Percentiles rank a stretch among this genome's conserved stretches.
Conservation (phyloP, 2,329 filamentous ascomycete species). For the Aspergillus ruber region DNA sequence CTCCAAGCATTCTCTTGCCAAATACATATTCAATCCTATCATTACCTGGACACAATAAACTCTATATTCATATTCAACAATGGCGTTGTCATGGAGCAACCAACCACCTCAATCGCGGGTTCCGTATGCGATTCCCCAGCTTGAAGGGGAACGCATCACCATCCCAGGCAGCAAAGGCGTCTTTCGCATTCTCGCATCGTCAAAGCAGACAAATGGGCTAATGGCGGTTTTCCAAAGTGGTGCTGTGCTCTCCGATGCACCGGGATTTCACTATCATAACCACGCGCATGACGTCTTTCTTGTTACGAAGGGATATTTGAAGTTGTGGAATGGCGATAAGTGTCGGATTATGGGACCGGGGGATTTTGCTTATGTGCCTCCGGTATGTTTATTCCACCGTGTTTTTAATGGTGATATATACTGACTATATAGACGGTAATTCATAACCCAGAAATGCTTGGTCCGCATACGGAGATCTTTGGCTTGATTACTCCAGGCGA, state of each 20-base stretch:
- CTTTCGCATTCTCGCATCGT: conserved; percentile 47
- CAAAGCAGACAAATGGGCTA: conserved; percentile 46
- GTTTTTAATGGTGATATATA: neutral
- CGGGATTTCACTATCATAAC: conserved; percentile 52
- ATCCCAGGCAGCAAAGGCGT: conserved; percentile 49
- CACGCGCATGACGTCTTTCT: conserved; percentile 55
- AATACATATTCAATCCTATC: neutral
- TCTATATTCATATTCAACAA: conserved; percentile 4
- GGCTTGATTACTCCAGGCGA: conserved; percentile 53
- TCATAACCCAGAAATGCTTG: conserved; percentile 52
- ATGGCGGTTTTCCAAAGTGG: conserved; percentile 49
- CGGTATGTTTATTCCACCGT: conserved; percentile 41
- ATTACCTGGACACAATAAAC: neutral
- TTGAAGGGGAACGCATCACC: conserved; percentile 47
- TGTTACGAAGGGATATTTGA: conserved; percentile 49
- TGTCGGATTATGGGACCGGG: conserved; percentile 49
- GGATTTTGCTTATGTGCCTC: conserved; percentile 54
- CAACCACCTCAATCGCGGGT: conserved; percentile 34
- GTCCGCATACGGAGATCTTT: conserved; percentile 49
- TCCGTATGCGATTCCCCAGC: conserved; percentile 43
- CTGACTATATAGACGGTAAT: conserved; percentile 36
- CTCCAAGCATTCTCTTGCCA: conserved; percentile 2
- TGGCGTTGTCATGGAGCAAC: conserved; percentile 19
- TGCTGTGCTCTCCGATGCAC: conserved; percentile 33
- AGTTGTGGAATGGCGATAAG: conserved; percentile 54